Evolutionary conservation across 2,329 filamentous ascomycete species (phyloP), one percentile per base, ranked within the genome.

Genomic region (Aspergillus sp.): DNA sequence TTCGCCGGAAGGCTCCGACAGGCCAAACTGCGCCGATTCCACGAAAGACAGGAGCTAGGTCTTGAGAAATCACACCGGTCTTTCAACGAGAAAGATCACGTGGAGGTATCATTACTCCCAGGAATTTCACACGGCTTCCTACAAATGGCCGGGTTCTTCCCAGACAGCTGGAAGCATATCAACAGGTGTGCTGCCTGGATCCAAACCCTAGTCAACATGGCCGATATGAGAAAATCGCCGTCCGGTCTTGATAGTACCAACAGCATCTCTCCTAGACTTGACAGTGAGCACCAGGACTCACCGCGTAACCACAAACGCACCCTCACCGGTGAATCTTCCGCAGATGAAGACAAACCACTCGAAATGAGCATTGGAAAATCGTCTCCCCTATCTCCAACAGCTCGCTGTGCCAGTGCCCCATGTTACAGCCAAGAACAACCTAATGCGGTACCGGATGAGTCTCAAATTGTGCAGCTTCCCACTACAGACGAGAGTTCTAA

Each of bases 101-200:
- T 91, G 0, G 91, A 97, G 68, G 90, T 97, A 1, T 85, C 87
- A 17, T 80, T 98, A 23, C 87, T 99, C 4, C 92, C 93, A 0
- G 93, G 93, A 0, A 91, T 96, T 49, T 92, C 88, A 4, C 95
- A 99, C 68, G 95, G 95, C 1, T 99, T 99, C 74, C 77, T 97
- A 66, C 93, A 97, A 70, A 96, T 99, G 70, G 91, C 91, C 0
- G 82, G 85, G 1, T 81, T 97, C 3, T 99, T 96, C 66, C 92
- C 92, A 0, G 91, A 95, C 8, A 93, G 90, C 1, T 96, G 92
- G 90, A 89, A 88, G 67, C 88, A 96, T 69, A 90, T 98, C 66
- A 86, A 89, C 63, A 84, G 89, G 35, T 90, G 90, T 62, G 88
- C 87, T 0, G 78, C 81, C 15, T 98, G 93, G 93, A 92, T 97